Conservation (phyloP, 305 asterid genomes). For the Stenogyne calaminthoides region DNA sequence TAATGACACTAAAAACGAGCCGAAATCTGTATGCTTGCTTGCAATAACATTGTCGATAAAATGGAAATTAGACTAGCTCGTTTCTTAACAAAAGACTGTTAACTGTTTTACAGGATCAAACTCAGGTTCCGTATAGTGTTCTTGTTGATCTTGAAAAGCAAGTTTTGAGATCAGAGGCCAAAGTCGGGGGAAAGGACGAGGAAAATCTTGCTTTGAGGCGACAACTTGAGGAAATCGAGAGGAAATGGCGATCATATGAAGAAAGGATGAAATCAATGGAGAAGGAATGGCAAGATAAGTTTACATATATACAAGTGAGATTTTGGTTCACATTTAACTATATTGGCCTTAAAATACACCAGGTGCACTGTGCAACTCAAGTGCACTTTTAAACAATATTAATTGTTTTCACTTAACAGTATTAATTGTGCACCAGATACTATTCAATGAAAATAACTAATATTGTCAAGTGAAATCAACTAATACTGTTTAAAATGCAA, state of each 20-base stretch:
- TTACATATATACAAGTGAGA: conserved; percentile 63
- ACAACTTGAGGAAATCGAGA: conserved; percentile 46
- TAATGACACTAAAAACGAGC: conserved; percentile 4
- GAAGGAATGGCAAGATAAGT: conserved; percentile 78
- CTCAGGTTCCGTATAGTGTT: conserved; percentile 38
- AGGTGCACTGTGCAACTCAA: too few species aligned
- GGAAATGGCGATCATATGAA: conserved; percentile 55
- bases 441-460: too few species aligned
- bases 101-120: conserved; percentile 35
- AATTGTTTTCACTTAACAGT: too few species aligned
- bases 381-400: too few species aligned
- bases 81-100: not conserved
- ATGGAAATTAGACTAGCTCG: not conserved
- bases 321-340: not conserved
- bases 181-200: conserved; percentile 48
- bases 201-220: conserved; percentile 53
- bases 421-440: too few species aligned
- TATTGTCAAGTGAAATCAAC: too few species aligned
- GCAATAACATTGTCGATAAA: not conserved
- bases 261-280: conserved; percentile 67
- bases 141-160: conserved; percentile 56
- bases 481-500: too few species aligned
- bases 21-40: conserved; percentile 10
- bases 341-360: not conserved
- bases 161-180: conserved; percentile 63